Percentiles rank a stretch among this genome's conserved stretches.
These are phyloP conservation scores for Naganishia albida DNA, from an alignment of 1,284 basidiomycete species.

Conservation along the genomic window DNA sequence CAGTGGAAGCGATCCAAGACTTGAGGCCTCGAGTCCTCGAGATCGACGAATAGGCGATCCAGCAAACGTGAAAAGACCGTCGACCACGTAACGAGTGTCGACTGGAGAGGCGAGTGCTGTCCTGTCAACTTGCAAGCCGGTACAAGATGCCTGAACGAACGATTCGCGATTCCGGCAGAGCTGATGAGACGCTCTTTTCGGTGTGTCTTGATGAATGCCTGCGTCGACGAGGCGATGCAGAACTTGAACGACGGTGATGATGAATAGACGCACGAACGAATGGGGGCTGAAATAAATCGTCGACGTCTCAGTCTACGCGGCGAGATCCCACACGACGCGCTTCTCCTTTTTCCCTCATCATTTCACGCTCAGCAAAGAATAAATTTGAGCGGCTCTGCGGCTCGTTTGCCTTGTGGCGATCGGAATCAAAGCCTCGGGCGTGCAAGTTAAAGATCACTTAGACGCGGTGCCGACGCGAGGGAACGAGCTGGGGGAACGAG, in stretches of 20 bases:
- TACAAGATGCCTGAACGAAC: slow-evolving; percentile 19
- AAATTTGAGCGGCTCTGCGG: background rate
- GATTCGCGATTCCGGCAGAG: background rate
- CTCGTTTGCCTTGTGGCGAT: slow-evolving; percentile 1
- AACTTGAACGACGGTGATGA: slow-evolving; percentile 1
- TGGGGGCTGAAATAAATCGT: background rate
- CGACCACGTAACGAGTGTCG: slow-evolving; percentile 8
- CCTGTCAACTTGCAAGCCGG: slow-evolving; percentile 21
- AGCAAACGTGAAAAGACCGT: background rate
- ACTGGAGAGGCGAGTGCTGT: background rate
- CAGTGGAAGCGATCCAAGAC: too few species aligned
- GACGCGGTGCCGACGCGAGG: slow-evolving; percentile 3
- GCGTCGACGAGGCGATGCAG: slow-evolving; percentile 1
- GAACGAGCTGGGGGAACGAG: too few species aligned
- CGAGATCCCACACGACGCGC: slow-evolving; percentile 2
- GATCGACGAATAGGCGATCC: background rate
- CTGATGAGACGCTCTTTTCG: slow-evolving; percentile 1
- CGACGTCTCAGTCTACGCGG: background rate
- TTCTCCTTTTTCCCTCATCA: slow-evolving; percentile 7
- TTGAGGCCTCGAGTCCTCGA: too few species aligned
- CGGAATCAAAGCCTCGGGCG: slow-evolving; percentile 2
- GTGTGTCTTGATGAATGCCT: background rate
- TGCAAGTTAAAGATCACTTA: background rate
- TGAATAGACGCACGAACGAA: background rate
- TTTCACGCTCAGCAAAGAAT: background rate